Percentiles rank a stretch among this genome's conserved stretches.
Conservation (phyloP, 768 basidiomycete species). For the Leccinum arenicola region DNA sequence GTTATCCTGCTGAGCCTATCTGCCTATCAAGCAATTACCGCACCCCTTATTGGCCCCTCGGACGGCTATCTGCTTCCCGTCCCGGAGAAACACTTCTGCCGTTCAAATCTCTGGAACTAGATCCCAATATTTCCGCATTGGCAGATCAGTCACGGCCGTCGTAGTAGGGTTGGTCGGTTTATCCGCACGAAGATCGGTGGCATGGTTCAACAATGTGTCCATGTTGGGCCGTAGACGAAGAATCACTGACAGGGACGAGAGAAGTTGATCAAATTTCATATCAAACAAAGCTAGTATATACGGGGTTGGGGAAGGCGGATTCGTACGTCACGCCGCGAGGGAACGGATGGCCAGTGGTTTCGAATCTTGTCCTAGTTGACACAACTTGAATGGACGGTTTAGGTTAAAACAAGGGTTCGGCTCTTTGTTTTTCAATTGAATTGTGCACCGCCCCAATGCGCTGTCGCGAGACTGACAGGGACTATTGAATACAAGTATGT, state of each 20-base stretch:
- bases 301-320: neutral
- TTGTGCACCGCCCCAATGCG: neutral
- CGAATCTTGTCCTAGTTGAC: neutral
- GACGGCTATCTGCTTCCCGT: neutral
- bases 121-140: neutral
- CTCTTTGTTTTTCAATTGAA: neutral
- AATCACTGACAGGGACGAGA: neutral
- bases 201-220: neutral
- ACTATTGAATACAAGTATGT: neutral
- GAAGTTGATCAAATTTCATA: constrained; percentile 5
- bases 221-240: neutral
- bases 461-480: neutral
- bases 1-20: neutral
- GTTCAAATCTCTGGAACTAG: neutral
- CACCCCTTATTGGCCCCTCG: neutral
- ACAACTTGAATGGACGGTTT: neutral
- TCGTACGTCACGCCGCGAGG: neutral
- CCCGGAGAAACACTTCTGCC: neutral
- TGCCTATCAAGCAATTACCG: neutral
- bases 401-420: neutral
- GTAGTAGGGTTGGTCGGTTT: neutral
- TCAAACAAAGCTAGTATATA: neutral
- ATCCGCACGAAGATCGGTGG: neutral
- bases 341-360: neutral
- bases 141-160: neutral